A percentile compares a stretch with the other conserved stretches of the same genome.
phyloP scores from a whole-genome alignment of 176 grass and related monocot species.

The Carex scoparia region DNA sequence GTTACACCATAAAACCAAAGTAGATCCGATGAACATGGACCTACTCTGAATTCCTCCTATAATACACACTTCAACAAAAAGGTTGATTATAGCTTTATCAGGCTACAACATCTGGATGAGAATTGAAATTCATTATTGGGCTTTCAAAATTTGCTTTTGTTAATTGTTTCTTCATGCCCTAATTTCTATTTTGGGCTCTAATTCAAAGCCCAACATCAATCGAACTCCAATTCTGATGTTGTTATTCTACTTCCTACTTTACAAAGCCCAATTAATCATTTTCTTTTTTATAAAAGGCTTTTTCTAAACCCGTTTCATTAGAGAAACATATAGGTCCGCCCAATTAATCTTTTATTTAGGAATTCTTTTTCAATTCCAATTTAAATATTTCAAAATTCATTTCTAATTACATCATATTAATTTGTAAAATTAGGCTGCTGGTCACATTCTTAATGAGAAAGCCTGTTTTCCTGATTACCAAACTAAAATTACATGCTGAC shows the following conservation, averaged over 20 bases:
- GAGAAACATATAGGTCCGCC: too few relatives aligned
- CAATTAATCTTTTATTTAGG: not conserved
- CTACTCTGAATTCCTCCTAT: too few relatives aligned
- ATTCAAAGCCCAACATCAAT: not conserved
- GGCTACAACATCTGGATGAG: not conserved
- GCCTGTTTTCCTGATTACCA: not conserved
- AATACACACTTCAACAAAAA: too few relatives aligned
- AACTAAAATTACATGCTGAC: not conserved
- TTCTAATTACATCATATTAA: not conserved
- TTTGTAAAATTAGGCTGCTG: not conserved
- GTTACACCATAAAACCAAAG: too few relatives aligned
- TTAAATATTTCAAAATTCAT: not conserved
- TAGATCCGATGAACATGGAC: too few relatives aligned
- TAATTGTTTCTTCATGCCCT: not conserved
- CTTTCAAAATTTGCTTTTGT: not conserved
- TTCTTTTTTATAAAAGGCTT: too few relatives aligned
- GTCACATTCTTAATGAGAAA: not conserved
- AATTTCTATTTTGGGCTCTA: not conserved
- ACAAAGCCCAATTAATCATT: not conserved
- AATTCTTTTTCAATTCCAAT: not conserved
- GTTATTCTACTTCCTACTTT: not conserved
- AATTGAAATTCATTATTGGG: too few relatives aligned
- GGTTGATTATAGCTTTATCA: not conserved
- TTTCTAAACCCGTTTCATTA: too few relatives aligned
- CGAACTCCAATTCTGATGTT: not conserved